Base-by-base conservation (phyloP, 306 rosid genomes). In the barrel medic (Medicago truncatula) region DNA sequence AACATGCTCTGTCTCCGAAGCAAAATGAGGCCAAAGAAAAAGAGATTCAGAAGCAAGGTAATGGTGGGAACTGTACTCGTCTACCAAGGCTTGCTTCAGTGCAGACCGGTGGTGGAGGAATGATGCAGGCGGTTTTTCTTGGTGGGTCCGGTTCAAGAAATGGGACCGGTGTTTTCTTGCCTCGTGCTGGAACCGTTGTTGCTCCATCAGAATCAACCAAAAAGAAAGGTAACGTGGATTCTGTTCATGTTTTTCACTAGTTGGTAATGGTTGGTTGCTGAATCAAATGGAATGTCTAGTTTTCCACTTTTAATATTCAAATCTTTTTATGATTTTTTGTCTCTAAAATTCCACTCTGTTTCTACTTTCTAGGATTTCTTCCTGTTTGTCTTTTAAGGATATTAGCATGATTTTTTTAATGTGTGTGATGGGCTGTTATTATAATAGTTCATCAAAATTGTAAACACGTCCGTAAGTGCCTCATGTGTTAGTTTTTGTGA, bases 101-200 rank as follows among this genome's bases (percentile, higher is more conserved):
- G 73, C 87, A 64, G 60, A 5, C 43, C 16, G 82, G 88, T n/a
- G 54, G 54, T n/a, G 57, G 56, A 1, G 2, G 2, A 0, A 12
- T 41, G 49, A 10, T 44, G 50, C 82, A 25, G 87, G 85, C 87
- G 2, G 57, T 81, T 31, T 90, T 83, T 56, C 76, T 80, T 0
- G 86, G 82, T 9, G 82, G 86, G 40, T 54, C 92, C 18, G 82
- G 74, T 41, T 67, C 85, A 0, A 80, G 70, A 67, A 52, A 76
- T 50, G 99, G 99, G 61, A 95, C 99, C 1, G 99, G 99, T 0
- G 97, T 95, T 4, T 95, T 92, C 86, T 79, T 94, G 76, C 88
- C 88, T 6, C 81, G 85, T 62, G 49, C 16, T 17, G 83, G 76
- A 57, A 86, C 92, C 40, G 23, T 13, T 21, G 46, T 14, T 23